These are phyloP conservation scores for Boletus reticuloceps DNA, from an alignment of 768 basidiomycete species.

Conservation along the genomic window DNA sequence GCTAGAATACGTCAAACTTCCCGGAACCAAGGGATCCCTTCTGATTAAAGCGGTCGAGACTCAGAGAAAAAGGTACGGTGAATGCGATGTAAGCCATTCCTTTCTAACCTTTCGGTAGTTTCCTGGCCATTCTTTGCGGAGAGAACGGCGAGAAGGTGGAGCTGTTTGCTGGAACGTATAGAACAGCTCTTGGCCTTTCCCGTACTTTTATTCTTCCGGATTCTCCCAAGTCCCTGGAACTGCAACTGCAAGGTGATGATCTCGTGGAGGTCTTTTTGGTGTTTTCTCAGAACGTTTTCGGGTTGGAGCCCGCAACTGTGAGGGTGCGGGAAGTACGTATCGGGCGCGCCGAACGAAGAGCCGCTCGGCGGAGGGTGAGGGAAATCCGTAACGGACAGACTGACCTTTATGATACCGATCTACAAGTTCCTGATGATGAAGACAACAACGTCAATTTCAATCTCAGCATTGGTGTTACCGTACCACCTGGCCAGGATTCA, in stretches of 20 bases:
- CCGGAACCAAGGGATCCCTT: slow-evolving; percentile 83
- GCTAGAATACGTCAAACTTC: slow-evolving; percentile 88
- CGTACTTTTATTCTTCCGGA: slow-evolving; percentile 91
- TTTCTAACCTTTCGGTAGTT: slow-evolving; percentile 43
- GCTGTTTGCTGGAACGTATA: slow-evolving; percentile 87
- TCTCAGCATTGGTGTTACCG: slow-evolving; percentile 61
- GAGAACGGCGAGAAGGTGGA: slow-evolving; percentile 93
- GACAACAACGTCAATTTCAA: slow-evolving; percentile 47
- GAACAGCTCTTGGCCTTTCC: slow-evolving; percentile 87
- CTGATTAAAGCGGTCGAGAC: slow-evolving; percentile 89
- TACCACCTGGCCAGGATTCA: slow-evolving; percentile 41
- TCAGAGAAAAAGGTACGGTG: slow-evolving; percentile 72
- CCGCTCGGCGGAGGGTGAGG: slow-evolving; percentile 76
- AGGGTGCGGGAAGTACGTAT: slow-evolving; percentile 93
- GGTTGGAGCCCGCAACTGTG: slow-evolving; percentile 89
- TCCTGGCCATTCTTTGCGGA: slow-evolving; percentile 89
- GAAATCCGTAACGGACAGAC: slow-evolving; percentile 56
- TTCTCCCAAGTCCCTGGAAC: slow-evolving; percentile 81
- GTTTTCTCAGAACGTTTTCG: slow-evolving; percentile 89
- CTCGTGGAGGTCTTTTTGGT: slow-evolving; percentile 90
- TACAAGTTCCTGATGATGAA: slow-evolving; percentile 45
- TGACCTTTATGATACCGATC: slow-evolving; percentile 42
- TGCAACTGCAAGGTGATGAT: slow-evolving; percentile 90
- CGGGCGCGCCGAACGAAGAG: slow-evolving; percentile 82
- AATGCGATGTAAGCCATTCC: background rate